Evolutionary conservation across 192 early-diverging fungal species (phyloP).

Genomic region (Entrophospora sp.): DNA sequence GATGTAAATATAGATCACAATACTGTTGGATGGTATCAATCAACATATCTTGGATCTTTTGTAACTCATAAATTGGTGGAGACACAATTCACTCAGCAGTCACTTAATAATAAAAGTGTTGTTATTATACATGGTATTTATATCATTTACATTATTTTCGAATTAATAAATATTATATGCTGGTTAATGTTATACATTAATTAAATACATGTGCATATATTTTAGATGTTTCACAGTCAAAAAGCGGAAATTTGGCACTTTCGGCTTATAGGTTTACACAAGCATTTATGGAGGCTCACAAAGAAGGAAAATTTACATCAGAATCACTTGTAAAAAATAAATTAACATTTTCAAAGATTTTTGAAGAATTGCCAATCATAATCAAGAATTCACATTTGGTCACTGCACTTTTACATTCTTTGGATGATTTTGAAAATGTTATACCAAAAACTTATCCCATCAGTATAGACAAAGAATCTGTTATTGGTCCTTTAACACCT

Average conservation of each 20-base stretch:
- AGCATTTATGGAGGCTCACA: constrained; percentile 75
- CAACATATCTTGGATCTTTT: constrained; percentile 79
- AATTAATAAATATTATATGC: background rate
- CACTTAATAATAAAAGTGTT: constrained; percentile 70
- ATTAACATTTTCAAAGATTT: constrained; percentile 75
- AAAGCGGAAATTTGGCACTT: constrained; percentile 76
- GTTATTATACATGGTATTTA: constrained; percentile 77
- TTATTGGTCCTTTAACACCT: constrained; percentile 39
- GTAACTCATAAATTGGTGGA: constrained; percentile 87
- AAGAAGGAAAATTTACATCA: constrained; percentile 76
- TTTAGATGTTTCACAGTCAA: constrained; percentile 71
- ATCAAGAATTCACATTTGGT: constrained; percentile 80
- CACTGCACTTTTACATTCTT: constrained; percentile 65
- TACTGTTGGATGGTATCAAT: constrained; percentile 97
- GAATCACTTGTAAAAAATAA: constrained; percentile 67
- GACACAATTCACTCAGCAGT: constrained; percentile 80
- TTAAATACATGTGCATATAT: background rate
- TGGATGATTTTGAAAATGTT: constrained; percentile 52
- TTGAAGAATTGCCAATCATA: constrained; percentile 83
- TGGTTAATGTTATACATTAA: background rate
- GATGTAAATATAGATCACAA: constrained; percentile 94
- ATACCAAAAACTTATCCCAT: constrained; percentile 40
- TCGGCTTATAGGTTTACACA: constrained; percentile 83
- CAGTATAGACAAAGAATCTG: constrained; percentile 34
- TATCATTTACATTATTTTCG: background rate